Base-by-base conservation (phyloP, 2,329 filamentous ascomycete species). In the Phialocephala sp. region DNA sequence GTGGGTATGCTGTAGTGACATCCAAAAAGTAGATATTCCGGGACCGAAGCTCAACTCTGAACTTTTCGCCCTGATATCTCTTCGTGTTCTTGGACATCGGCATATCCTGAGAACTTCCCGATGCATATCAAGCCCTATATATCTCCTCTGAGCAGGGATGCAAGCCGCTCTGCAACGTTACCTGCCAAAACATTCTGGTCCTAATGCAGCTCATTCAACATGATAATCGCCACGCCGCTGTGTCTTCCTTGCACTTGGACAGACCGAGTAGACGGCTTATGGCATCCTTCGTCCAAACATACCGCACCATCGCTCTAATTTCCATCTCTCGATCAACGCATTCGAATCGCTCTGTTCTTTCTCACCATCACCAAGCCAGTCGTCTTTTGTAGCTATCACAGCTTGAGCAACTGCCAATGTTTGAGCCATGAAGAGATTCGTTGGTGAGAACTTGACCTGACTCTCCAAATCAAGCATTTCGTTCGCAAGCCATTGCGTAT, bases 391-490 rank as follows among this genome's bases (percentile, higher is more conserved):
- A 8, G 20, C 41, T 20, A 18, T 35, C 8, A 57, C 37, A 11
- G 63, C 58, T 20, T 59, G 18, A 20, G 68, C 62, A 15, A 66
- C 55, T 6, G 52, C 55, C 4, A 67, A 4, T 9, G 62, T 68
- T 36, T 66, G 68, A 20, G 68, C 72, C 61, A 63, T 65, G 47
- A 60, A 63, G 22, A 43, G 11, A 20, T 8, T 37, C 18, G 37
- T 67, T 12, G 65, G 45, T 15, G 59, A 37, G 67, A 60, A 27
- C 39, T 56, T 27, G 63, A 74, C 68, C 68, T 70, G 35, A 61
- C 60, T 20, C 50, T 77, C 73, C 37, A 78, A 52, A 1, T 74
- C 72, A 5, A 76, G n/a, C 41, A 78, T 71, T 27, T 74, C 60
- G n/a, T 64, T 61, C 11, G 72, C 74, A 36, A 76, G 59, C 1